phyloP scores from a whole-genome alignment of 164 flowering plant genomes.

The Kingdonia uniflora region DNA sequence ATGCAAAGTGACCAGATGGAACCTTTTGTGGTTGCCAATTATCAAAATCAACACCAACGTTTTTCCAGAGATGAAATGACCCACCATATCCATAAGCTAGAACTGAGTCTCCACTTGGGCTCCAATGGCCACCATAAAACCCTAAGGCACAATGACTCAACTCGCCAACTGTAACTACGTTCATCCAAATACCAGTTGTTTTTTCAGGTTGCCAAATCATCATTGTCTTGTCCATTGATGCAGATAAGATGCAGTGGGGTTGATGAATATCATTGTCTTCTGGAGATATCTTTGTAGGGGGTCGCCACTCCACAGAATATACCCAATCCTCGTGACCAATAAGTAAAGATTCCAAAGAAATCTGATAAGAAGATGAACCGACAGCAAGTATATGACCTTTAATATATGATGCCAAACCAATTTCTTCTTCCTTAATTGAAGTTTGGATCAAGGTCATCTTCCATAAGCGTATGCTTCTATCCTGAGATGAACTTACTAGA shows the following conservation, averaged over 20 bases:
- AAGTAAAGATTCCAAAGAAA: conserved; percentile 84
- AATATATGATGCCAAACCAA: conserved; percentile 68
- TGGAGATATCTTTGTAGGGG: conserved; percentile 36
- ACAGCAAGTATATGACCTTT: conserved; percentile 69
- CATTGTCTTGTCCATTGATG: conserved; percentile 99
- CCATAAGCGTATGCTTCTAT: conserved; percentile 92
- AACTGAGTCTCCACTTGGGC: conserved; percentile 64
- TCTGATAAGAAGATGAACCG: conserved; percentile 63
- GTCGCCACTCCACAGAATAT: conserved; percentile 93
- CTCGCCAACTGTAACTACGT: conserved; percentile 94
- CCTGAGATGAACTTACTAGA: conserved; percentile 95
- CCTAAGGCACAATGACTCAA: conserved; percentile 95
- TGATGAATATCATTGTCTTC: conserved; percentile 36
- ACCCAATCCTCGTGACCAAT: conserved; percentile 99
- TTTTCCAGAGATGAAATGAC: conserved; percentile 89
- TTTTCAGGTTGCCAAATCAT: conserved; percentile 98
- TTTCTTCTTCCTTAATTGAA: conserved; percentile 30
- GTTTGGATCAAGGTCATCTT: conserved; percentile 37
- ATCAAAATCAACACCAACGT: conserved; percentile 53
- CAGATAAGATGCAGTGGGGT: conserved; percentile 81
- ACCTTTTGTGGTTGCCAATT: conserved; percentile 92
- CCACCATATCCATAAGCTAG: conserved; percentile 98
- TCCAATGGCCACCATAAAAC: conserved; percentile 97
- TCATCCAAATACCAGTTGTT: conserved; percentile 94
- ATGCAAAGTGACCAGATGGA: conserved; percentile 90